Base-by-base conservation (phyloP, 2,329 filamentous ascomycete genomes). In the Aspergillus carbonarius region DNA sequence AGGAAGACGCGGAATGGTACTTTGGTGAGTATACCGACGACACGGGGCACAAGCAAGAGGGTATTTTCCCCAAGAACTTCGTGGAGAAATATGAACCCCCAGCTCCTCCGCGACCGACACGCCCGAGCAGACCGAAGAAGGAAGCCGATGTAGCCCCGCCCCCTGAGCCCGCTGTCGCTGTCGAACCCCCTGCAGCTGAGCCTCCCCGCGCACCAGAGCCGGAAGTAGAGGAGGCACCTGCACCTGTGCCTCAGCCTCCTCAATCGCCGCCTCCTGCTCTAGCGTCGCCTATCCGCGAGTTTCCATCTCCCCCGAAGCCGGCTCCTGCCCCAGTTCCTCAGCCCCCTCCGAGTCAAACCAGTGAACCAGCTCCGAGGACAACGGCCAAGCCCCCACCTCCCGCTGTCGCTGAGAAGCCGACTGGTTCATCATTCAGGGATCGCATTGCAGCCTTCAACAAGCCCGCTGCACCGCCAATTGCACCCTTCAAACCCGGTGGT, bases 361-460 rank as follows among this genome's bases (percentile, higher is more conserved):
- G 74, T 55, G 75, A 77, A 56, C 69, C 72, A 50, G 65, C 74
- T 32, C 70, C 78, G 46, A 78, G 80, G 57, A 70, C 78, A 40
- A 70, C 74, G 17, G 72, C 82, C 3, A 86, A 85, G 60, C 82
- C 87, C 20, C 88, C 90, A 39, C 89, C 91, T 12, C 83, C 85
- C 17, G 75, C 80, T 25, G 79, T 86, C 12, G 82, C 82, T 12
- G 91, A 92, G 67, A 96, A 96, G 74, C 91, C 92, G 27, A 74
- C 76, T 10, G 82, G 80, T 47, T 90, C 85, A 70, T 92, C 95
- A 1, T 98, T 99, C 80, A 93, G 86, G 72, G 95, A 98, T 77
- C 90, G 95, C 62, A 96, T 99, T 72, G 95, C 95, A 34, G 93
- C 95, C 46, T 99, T 99, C 80, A 99, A 99, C 77, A 95, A 93